phyloP scores from a whole-genome alignment of 2,329 filamentous ascomycete species.

The Ophiostoma quercus region DNA sequence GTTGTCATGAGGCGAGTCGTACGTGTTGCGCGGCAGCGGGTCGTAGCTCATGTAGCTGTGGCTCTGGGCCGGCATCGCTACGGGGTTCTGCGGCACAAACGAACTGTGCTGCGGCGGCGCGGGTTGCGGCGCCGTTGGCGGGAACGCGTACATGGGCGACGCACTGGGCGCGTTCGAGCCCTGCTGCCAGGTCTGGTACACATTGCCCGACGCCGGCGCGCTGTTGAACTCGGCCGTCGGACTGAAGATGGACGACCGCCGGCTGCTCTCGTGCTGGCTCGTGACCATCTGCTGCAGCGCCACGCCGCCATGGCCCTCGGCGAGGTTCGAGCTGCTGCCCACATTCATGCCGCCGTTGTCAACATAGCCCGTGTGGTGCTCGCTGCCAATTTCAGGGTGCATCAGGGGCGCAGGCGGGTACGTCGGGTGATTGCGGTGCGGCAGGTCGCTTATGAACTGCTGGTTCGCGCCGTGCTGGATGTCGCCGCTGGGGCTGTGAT shows the following conservation, averaged over 20 bases:
- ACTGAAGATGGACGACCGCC: conserved; percentile 44
- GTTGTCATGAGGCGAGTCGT: conserved; percentile 30
- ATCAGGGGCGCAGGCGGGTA: conserved; percentile 42
- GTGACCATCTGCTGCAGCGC: conserved; percentile 44
- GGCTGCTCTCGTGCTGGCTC: conserved; percentile 42
- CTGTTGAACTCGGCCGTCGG: conserved; percentile 43
- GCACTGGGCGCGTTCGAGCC: conserved; percentile 40
- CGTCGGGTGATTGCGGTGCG: conserved; percentile 37
- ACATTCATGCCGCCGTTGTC: conserved; percentile 35
- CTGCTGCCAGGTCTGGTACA: conserved; percentile 46
- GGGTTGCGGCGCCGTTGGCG: conserved; percentile 26
- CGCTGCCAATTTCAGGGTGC: conserved; percentile 39
- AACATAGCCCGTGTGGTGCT: conserved; percentile 38
- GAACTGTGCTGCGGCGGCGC: conserved; percentile 18
- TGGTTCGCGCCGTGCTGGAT: conserved; percentile 9
- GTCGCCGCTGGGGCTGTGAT: conserved; percentile 34
- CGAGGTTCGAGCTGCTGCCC: not conserved
- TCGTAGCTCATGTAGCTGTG: conserved; percentile 34
- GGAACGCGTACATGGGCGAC: conserved; percentile 44
- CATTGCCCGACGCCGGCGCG: conserved; percentile 34
- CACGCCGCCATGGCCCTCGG: conserved; percentile 32
- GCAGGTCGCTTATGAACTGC: conserved; percentile 41
- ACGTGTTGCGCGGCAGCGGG: conserved; percentile 30
- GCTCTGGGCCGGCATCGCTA: conserved; percentile 30
- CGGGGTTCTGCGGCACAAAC: conserved; percentile 32